Evolutionary conservation across 768 basidiomycete genomes (phyloP).

Genomic region (Pleurotus tuoliensis): DNA sequence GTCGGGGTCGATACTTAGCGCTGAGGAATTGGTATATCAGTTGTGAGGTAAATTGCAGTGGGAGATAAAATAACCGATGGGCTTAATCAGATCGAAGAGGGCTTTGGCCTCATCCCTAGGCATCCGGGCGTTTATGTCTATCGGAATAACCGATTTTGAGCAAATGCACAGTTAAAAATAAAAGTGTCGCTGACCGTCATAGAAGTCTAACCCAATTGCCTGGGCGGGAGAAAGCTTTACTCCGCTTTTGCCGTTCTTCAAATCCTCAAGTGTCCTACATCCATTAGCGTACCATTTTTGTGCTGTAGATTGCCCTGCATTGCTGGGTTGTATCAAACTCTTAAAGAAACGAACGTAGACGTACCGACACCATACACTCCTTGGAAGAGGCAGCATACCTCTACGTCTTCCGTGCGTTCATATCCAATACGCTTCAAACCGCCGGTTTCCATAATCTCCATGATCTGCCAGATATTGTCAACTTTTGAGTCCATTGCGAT

Average conservation of each 20-base stretch:
- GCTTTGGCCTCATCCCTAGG: constrained; percentile 73
- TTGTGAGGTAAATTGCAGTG: background rate
- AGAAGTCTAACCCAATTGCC: constrained; percentile 63
- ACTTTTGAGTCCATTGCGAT: background rate
- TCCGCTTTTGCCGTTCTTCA: constrained; percentile 54
- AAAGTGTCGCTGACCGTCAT: constrained; percentile 47
- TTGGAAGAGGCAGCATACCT: constrained; percentile 54
- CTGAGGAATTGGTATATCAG: constrained; percentile 29
- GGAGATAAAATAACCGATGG: constrained; percentile 48
- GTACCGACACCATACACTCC: constrained; percentile 86
- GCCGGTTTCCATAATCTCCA: constrained; percentile 78
- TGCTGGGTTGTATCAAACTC: background rate
- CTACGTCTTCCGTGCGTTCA: constrained; percentile 63
- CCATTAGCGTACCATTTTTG: constrained; percentile 73
- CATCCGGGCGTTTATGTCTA: constrained; percentile 84
- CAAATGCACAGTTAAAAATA: background rate
- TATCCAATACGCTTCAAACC: constrained; percentile 62
- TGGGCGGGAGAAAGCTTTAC: constrained; percentile 58
- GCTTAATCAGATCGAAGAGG: constrained; percentile 70
- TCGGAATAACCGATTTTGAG: background rate
- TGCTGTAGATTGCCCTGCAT: constrained; percentile 59
- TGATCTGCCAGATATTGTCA: constrained; percentile 46
- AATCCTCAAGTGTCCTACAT: constrained; percentile 74
- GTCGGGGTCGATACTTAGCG: constrained; percentile 64
- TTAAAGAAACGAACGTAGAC: constrained; percentile 17